Conservation (phyloP, 768 basidiomycete species). For the Podaxis sp. region DNA sequence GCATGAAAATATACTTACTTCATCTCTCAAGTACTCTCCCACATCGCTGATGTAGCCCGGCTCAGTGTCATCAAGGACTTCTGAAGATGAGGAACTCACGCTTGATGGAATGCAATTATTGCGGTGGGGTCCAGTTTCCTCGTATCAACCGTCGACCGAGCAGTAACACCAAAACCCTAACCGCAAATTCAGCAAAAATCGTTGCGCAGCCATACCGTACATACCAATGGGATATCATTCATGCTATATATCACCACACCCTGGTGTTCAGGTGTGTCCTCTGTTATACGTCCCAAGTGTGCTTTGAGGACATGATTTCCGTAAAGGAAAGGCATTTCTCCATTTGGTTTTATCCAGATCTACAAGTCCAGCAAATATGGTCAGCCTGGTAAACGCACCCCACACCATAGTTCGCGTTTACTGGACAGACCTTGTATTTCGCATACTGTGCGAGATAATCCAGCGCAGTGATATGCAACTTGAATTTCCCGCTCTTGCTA, state of each 20-base stretch:
- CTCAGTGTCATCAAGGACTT: slow-evolving; percentile 9
- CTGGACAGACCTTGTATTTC: slow-evolving; percentile 80
- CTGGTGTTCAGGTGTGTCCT: slow-evolving; percentile 98
- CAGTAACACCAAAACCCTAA: slow-evolving; percentile 97
- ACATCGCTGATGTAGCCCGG: slow-evolving; percentile 63
- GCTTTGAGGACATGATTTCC: slow-evolving; percentile 99
- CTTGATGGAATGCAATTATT: slow-evolving; percentile 98
- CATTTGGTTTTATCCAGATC: slow-evolving; percentile 99
- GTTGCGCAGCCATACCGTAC: slow-evolving; percentile 16
- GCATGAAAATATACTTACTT: slow-evolving; percentile 44
- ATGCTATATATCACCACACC: slow-evolving; percentile 97
- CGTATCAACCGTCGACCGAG: slow-evolving; percentile 92
- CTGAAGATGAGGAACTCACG: slow-evolving; percentile 45
- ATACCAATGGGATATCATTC: slow-evolving; percentile 88
- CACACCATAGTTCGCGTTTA: background rate
- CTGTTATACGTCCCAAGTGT: slow-evolving; percentile 97
- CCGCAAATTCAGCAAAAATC: background rate
- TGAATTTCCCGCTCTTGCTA: slow-evolving; percentile 96
- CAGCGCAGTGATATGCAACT: slow-evolving; percentile 89
- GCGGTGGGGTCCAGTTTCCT: slow-evolving; percentile 95
- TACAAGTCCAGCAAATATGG: slow-evolving; percentile 23
- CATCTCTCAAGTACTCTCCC: slow-evolving; percentile 96
- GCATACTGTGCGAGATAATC: slow-evolving; percentile 95
- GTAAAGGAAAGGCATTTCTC: slow-evolving; percentile 99
- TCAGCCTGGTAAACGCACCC: background rate